Base-by-base conservation (phyloP, 805 yeast species). In the Candida pseudoglaebosa region DNA sequence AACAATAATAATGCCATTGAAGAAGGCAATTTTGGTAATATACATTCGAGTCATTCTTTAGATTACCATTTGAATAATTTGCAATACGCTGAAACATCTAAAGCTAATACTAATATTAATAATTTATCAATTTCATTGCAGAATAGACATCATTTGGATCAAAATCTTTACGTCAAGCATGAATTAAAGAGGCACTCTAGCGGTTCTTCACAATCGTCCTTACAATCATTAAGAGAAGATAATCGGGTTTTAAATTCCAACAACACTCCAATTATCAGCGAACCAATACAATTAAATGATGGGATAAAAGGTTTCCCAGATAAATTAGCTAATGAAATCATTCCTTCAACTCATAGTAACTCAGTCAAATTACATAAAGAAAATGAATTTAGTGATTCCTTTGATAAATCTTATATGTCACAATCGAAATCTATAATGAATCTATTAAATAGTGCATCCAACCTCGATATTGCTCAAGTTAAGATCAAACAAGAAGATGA, bases 291-390 rank as follows among this genome's bases (percentile, higher is more conserved):
- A 43, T 48, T 68, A 36, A 62, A 63, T 41, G 72, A 67, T 43
- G 74, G 74, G 3, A 65, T 68, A 26, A 63, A 64, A 41, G 74
- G 73, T 1, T 65, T 68, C 28, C 48, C 70, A 2, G 69, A 67
- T 44, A 57, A 58, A 17, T 36, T 63, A 38, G 71, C 68, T 8
- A 62, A 53, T 28, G 48, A 54, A 40, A 45, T 68, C 28, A 50
- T 65, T 13, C 70, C 68, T 3, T 17, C 33, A 16, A 32, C 41
- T 15, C 39, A 36, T 9, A 49, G 13, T 39, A 37, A 12, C 49
- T 44, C 2, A 52, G 46, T 24, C 36, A 24, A 18, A 20, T 31
- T 33, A 20, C 19, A 40, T 20, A 46, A 43, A 9, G 41, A 38
- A n/a, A 50, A 44, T 4, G 45, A 37, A 37, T 13, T 10, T 13